Evolutionary conservation across 2,329 filamentous ascomycete species (phyloP).

Genomic region (Arthroderma sp.): DNA sequence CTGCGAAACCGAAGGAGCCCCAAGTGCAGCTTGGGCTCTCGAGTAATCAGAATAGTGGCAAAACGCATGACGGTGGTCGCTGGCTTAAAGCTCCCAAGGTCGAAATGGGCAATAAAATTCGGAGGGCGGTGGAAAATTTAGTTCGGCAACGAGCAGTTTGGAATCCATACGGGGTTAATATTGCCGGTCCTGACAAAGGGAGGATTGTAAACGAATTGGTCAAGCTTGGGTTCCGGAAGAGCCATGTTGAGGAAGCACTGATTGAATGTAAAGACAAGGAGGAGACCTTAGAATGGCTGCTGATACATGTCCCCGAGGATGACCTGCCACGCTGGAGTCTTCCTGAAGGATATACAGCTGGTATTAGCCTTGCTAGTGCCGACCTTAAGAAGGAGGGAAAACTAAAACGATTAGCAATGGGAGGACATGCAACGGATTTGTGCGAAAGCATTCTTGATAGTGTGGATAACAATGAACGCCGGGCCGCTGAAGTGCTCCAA

Average conservation of each 20-base stretch:
- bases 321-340: conserved; percentile 87
- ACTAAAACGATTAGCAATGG: conserved; percentile 65
- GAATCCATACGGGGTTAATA: conserved; percentile 65
- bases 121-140: conserved; percentile 65
- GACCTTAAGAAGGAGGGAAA: conserved; percentile 70
- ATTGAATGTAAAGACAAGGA: conserved; percentile 81
- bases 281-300: conserved; percentile 86
- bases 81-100: conserved; percentile 82
- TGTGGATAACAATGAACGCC: conserved; percentile 57
- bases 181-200: conserved; percentile 45
- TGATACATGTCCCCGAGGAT: conserved; percentile 94
- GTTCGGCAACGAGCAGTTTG: conserved; percentile 68
- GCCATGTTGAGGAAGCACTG: conserved; percentile 78
- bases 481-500: conserved; percentile 70
- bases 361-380: conserved; percentile 70
- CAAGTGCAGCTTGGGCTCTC: conserved; percentile 42
- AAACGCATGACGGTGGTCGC: conserved; percentile 1
- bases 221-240: conserved; percentile 72
- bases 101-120: conserved; percentile 75
- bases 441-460: conserved; percentile 66
- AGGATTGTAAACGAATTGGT: conserved; percentile 59
- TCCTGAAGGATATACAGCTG: conserved; percentile 81
- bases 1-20: conserved; percentile 44
- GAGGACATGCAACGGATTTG: conserved; percentile 75
- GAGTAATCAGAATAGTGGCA: conserved; percentile 23